Conservation (phyloP, 2,329 filamentous ascomycete species). For the Lomentospora prolificans region DNA sequence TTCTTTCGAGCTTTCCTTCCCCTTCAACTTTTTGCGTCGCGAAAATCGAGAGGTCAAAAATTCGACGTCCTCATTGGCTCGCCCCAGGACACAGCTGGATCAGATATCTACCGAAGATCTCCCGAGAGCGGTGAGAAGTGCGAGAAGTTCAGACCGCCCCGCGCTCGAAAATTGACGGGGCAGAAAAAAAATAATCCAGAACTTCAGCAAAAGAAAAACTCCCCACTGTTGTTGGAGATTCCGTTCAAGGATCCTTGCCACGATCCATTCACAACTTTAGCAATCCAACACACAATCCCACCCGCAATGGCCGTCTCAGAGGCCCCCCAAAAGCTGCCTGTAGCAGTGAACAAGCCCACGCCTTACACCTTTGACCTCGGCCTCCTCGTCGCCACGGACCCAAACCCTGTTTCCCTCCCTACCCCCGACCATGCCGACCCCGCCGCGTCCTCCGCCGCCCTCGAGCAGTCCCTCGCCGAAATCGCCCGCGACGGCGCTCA, state of each 20-base stretch:
- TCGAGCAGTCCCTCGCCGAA: conserved; percentile 60
- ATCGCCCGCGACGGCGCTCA: conserved; percentile 86
- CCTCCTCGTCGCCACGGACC: conserved; percentile 75
- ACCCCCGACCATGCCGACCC: conserved; percentile 20
- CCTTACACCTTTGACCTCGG: conserved; percentile 92
- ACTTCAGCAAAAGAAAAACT: too few relatives aligned
- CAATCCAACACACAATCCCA: not conserved
- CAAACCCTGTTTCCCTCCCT: conserved; percentile 64
- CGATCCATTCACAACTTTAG: too few relatives aligned
- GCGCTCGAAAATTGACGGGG: not conserved
- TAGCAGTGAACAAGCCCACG: conserved; percentile 69
- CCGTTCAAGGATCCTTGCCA: too few relatives aligned
- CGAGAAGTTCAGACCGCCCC: not conserved
- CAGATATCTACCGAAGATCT: not conserved
- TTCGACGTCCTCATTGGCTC: conserved; percentile 1
- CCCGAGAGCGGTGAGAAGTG: not conserved
- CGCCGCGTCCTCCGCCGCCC: conserved; percentile 10
- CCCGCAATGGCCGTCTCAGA: conserved; percentile 24
- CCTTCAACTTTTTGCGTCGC: not conserved
- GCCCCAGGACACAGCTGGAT: too few relatives aligned
- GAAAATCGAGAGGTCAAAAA: conserved; percentile 7
- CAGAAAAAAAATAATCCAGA: not conserved
- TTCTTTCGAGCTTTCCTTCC: not conserved
- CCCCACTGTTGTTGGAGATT: too few relatives aligned
- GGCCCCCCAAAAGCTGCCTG: conserved; percentile 41